Percentiles rank a stretch among this genome's conserved stretches.
phyloP scores from a whole-genome alignment of 139 green algal genomes.

The Chlamydomonas schloesseri region DNA sequence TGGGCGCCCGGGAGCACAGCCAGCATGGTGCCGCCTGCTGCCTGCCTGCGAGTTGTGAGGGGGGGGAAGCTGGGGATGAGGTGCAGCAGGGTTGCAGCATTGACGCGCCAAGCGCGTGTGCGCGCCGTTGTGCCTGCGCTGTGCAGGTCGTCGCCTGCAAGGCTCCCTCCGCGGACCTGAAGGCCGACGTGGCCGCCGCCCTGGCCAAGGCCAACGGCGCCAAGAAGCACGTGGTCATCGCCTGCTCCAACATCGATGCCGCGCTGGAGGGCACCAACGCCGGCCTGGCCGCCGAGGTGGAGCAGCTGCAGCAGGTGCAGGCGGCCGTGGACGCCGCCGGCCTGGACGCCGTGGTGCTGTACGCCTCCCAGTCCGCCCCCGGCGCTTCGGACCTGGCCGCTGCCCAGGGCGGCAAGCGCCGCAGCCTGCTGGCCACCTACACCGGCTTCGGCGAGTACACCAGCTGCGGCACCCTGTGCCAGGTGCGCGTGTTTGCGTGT shows the following conservation, averaged over 20 bases:
- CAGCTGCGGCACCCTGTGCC: conserved; percentile 39
- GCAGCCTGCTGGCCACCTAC: neutral
- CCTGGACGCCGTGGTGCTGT: conserved; percentile 9
- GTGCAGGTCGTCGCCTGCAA: conserved; percentile 13
- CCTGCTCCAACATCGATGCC: neutral
- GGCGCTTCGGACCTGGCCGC: too few species aligned
- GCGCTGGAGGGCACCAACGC: neutral
- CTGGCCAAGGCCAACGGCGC: neutral
- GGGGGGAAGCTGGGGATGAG: too few species aligned
- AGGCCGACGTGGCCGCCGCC: neutral
- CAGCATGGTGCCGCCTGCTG: too few species aligned
- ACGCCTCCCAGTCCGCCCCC: neutral
- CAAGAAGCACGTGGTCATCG: neutral
- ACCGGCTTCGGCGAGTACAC: conserved; percentile 40
- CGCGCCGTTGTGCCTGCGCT: too few species aligned
- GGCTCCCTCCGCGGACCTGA: conserved; percentile 4
- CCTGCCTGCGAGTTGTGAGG: too few species aligned
- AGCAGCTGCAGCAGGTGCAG: conserved; percentile 43
- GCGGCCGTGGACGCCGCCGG: conserved; percentile 8
- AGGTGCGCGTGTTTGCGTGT: too few species aligned
- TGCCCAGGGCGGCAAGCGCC: neutral
- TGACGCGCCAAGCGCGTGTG: too few species aligned
- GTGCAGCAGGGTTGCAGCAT: too few species aligned
- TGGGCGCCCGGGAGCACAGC: too few species aligned
- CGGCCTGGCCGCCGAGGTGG: conserved; percentile 32